Evolutionary conservation across 2,329 filamentous ascomycete species (phyloP).

Genomic region (Diaporthe australafricana): DNA sequence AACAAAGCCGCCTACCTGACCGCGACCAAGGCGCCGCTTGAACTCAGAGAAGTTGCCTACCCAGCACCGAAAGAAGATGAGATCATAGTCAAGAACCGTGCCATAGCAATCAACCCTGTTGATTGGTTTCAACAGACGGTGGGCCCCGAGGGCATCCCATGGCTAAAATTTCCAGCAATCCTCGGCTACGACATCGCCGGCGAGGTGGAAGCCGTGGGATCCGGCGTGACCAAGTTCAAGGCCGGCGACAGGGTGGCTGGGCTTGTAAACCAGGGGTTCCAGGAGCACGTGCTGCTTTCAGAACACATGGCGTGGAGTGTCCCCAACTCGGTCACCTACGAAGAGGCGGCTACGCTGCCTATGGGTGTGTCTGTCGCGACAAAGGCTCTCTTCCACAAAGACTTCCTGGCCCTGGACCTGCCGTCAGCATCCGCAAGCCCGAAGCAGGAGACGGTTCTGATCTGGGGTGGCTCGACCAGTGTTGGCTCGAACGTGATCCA

Average conservation of each 20-base stretch:
- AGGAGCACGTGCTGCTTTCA: conserved; percentile 42
- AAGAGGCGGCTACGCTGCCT: conserved; percentile 44
- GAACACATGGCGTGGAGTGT: conserved; percentile 40
- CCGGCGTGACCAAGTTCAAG: conserved; percentile 44
- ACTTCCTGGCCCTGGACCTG: conserved; percentile 31
- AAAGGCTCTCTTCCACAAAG: conserved; percentile 33
- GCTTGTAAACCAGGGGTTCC: conserved; percentile 42
- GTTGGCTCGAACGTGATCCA: conserved; percentile 59
- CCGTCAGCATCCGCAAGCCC: conserved; percentile 32
- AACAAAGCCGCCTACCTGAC: conserved; percentile 32
- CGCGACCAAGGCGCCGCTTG: conserved; percentile 28
- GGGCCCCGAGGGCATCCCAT: conserved; percentile 42
- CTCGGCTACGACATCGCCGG: conserved; percentile 50
- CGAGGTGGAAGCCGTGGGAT: conserved; percentile 47
- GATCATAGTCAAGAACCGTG: conserved; percentile 45
- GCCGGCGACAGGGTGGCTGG: conserved; percentile 50
- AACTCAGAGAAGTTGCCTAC: conserved; percentile 24
- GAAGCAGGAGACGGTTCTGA: conserved; percentile 47
- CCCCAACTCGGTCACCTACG: conserved; percentile 41
- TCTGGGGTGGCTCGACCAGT: conserved; percentile 61
- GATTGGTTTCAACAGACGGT: conserved; percentile 46
- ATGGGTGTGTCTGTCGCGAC: conserved; percentile 45
- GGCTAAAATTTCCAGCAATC: conserved; percentile 49
- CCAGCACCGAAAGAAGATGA: conserved; percentile 34
- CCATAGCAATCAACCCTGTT: conserved; percentile 49